These are phyloP conservation scores for Leishmania mexicana DNA, from an alignment of 208 protist genomes.

Conservation along the genomic window DNA sequence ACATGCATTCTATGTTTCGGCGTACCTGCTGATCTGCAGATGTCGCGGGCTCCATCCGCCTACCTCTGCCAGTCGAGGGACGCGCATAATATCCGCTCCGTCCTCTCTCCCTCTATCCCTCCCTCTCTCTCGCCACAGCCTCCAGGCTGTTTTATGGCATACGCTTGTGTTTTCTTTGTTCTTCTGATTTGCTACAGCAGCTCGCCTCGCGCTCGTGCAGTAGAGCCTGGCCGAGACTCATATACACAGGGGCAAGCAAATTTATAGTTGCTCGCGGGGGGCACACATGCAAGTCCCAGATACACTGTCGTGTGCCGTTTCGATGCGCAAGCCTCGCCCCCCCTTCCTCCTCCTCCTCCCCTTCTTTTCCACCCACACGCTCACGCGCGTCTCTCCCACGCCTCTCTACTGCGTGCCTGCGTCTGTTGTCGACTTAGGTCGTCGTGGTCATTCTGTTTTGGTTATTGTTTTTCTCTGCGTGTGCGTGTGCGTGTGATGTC, in stretches of 20 bases:
- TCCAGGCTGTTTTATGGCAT: not conserved
- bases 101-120: not conserved
- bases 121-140: not conserved
- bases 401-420: not conserved
- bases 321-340: not conserved
- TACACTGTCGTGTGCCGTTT: not conserved
- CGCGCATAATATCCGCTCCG: not conserved
- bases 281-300: too few relatives aligned
- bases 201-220: not conserved
- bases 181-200: not conserved
- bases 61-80: not conserved
- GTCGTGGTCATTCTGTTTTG: not conserved
- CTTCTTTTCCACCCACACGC: not conserved
- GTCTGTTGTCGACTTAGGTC: not conserved
- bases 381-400: not conserved
- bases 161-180: not conserved
- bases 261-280: too few relatives aligned
- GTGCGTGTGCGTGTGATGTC: not conserved
- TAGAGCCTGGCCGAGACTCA: not conserved
- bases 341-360: not conserved
- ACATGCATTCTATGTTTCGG: not conserved
- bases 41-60: not conserved
- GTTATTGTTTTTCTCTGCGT: too few relatives aligned
- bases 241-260: not conserved
- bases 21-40: not conserved